phyloP scores from a whole-genome alignment of 352 stramenopile genomes.

The Phytopythium aichiense region DNA sequence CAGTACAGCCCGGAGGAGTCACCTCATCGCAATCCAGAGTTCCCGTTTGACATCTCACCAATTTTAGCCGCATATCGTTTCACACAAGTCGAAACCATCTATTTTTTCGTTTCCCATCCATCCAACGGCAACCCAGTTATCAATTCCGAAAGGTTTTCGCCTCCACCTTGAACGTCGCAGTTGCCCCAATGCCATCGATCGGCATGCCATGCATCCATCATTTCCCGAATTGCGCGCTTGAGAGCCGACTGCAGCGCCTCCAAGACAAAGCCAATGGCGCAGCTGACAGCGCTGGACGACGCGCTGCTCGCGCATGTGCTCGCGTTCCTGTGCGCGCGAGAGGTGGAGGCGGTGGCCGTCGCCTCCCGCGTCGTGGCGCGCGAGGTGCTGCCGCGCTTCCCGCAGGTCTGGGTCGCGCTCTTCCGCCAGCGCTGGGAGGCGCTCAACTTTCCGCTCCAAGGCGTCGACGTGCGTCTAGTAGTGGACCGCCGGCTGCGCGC shows the following conservation, averaged over 20 bases:
- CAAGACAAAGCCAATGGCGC: background rate
- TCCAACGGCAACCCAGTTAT: background rate
- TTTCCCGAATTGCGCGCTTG: background rate
- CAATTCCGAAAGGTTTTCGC: background rate
- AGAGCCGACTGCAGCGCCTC: background rate
- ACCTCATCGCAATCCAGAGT: background rate
- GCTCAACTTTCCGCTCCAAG: constrained; percentile 55
- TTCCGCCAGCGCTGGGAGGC: constrained; percentile 57
- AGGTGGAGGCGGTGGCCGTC: constrained; percentile 49
- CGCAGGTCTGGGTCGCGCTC: constrained; percentile 47
- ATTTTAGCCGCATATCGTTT: background rate
- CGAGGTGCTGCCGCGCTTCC: constrained; percentile 44
- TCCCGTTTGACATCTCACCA: background rate
- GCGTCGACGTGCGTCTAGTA: constrained; percentile 7
- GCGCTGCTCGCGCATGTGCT: constrained; percentile 43
- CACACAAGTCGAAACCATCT: background rate
- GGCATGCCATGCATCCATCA: constrained; percentile 1
- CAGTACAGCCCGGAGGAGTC: background rate
- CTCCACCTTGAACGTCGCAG: background rate
- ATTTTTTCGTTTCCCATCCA: no score
- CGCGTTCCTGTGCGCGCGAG: constrained; percentile 29
- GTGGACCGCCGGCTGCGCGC: constrained; percentile 29
- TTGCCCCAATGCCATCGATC: background rate
- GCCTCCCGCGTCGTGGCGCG: constrained; percentile 31
- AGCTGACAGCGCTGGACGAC: constrained; percentile 38